Conservation (phyloP, 345 rosid genomes). For the Trapa incisa region DNA sequence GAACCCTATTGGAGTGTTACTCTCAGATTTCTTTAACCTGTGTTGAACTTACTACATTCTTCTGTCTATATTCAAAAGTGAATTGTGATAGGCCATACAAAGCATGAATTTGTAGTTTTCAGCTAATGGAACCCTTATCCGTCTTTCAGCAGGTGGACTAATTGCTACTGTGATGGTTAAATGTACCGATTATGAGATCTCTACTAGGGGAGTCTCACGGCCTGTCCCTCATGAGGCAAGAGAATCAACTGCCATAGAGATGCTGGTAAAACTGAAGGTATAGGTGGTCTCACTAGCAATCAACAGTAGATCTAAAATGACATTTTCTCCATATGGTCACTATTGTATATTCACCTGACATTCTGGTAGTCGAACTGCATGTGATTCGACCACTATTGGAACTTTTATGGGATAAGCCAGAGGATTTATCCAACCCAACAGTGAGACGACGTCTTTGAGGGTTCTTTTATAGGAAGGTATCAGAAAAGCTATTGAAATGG, state of each 20-base stretch:
- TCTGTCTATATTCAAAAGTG: not conserved
- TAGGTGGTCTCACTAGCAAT: not conserved
- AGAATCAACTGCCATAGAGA: constrained; percentile 41
- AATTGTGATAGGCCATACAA: not conserved
- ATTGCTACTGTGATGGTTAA: constrained; percentile 33
- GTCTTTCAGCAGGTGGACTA: constrained; percentile 36
- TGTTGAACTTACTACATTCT: too few species aligned
- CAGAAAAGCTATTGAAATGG: not conserved
- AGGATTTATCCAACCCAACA: not conserved
- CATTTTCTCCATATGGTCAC: not conserved
- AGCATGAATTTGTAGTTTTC: not conserved
- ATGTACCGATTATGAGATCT: constrained; percentile 19
- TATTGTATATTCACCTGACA: not conserved
- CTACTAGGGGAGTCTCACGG: constrained; percentile 20
- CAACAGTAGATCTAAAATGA: not conserved
- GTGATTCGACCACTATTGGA: not conserved
- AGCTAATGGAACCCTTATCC: not conserved
- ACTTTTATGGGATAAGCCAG: not conserved
- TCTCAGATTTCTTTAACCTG: too few species aligned
- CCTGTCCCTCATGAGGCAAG: constrained; percentile 39
- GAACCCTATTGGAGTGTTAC: too few species aligned
- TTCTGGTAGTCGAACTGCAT: too few species aligned
- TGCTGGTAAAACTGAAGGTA: constrained; percentile 24
- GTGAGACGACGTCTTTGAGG: not conserved
- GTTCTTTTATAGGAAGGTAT: not conserved